Percentiles rank a stretch among this genome's conserved stretches.
Conservation (phyloP, 2,329 filamentous ascomycete species). For the Colletotrichum sp. region DNA sequence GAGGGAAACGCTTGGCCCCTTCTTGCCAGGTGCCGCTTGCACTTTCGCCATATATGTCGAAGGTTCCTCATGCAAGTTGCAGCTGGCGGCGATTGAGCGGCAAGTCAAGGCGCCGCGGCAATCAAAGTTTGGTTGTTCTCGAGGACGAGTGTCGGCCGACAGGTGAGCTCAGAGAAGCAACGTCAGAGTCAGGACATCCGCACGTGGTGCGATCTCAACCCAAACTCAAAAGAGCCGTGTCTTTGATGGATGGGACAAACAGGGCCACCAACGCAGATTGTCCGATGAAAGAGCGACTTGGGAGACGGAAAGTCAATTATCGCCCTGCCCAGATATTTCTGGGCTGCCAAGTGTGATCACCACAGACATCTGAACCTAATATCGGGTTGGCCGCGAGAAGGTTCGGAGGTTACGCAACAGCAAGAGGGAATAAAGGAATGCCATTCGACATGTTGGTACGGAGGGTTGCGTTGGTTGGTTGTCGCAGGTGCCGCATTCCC, state of each 20-base stretch:
- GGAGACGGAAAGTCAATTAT: conserved; percentile 1
- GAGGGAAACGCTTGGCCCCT: neutral
- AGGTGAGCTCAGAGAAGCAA: neutral
- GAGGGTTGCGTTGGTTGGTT: neutral
- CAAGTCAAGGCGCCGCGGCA: neutral
- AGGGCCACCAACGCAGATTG: conserved; percentile 1
- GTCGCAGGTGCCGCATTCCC: neutral
- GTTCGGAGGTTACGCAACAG: neutral
- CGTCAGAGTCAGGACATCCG: neutral
- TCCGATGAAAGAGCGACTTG: neutral
- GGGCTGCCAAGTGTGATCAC: neutral
- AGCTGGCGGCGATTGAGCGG: neutral
- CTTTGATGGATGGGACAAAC: conserved; percentile 2
- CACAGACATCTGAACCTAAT: neutral
- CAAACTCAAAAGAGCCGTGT: neutral
- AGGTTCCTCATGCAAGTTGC: neutral
- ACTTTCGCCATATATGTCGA: neutral
- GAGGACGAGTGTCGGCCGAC: neutral
- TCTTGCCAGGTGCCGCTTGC: neutral
- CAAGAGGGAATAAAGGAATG: neutral
- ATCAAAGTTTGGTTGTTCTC: neutral
- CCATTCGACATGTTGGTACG: neutral
- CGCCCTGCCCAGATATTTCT: neutral
- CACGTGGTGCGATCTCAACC: neutral
- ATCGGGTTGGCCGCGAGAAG: neutral